Evolutionary conservation across 306 rosid species (phyloP), one percentile per base, ranked within the genome.

Genomic region (Gillenia trifoliata): DNA sequence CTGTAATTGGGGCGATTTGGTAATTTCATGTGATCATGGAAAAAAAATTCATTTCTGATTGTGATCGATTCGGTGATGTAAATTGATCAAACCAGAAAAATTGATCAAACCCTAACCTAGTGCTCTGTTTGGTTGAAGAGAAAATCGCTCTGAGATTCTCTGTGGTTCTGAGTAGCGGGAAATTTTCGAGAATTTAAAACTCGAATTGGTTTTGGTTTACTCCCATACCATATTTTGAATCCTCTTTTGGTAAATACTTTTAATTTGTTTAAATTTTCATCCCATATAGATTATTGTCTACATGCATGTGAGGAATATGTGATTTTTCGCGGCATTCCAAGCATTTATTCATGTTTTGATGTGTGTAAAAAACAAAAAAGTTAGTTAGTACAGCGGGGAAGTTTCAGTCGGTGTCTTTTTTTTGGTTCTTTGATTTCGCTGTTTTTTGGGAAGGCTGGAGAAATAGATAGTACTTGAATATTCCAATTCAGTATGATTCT

Each of bases 101-200:
- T 73, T 63, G 70, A 74, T 62, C 63, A 65, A 75, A 75, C 52
- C 75, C 75, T 66, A 55, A 55, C 65, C 20, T 34, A 74, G 9
- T 66, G 1, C 61, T 55, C 50, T 28, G 23, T 71, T 34, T 54
- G 22, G 64, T 29, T 70, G 22, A 52, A n/a, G n/a, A 54, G 30
- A 22, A 54, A 13, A 62, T 55, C 50, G 8, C 75, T 17, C 63
- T n/a, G 43, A 8, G 40, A 30, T 61, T 62, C 66, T 30, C 66
- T 62, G 40, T 62, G 23, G 66, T 34, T 61, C 15, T 16, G n/a
- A 64, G 45, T 64, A 64, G 68, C 16, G 43, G 26, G 68, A 31
- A 19, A 19, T 64, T 33, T 60, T 17, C 6, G 23, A 33, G 68
- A 33, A 20, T 64, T 33, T 64, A 20, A 64, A 33, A 19, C 43